Evolutionary conservation across 352 stramenopile genomes (phyloP), one percentile per base, ranked within the genome.

Genomic region (Phytophthora ramorum): DNA sequence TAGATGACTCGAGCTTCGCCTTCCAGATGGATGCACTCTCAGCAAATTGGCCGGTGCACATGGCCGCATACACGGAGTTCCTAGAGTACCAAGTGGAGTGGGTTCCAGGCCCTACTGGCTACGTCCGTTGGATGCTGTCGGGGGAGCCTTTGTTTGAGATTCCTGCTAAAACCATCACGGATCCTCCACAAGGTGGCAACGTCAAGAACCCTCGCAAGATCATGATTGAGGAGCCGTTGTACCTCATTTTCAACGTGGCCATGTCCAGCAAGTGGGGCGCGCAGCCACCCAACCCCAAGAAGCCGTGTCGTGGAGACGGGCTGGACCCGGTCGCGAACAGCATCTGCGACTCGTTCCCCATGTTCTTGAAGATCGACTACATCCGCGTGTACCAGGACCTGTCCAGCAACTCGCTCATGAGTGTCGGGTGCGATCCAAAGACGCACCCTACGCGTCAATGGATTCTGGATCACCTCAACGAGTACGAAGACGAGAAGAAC

Each of bases 191-290:
- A 53, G 82, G 85, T 32, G 26, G n/a, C 12, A 51, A n/a, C 10
- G 17, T 66, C 24, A 82, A 60, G 57, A 95, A 78, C 83, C 91
- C 83, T 64, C 81, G 60, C 75, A 97, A 82, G 72, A 89, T 91
- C 59, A 98, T 99, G 82, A 85, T 98, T 24, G 85, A 96, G 28
- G 96, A 99, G 69, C 96, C 96, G 0, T 92, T 97, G 80, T 98
- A 98, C 61, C 68, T 98, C 55, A 89, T 99, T 49, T 87, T 98
- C 56, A 99, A 98, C 76, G 97, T 97, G 20, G 96, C 96, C 7
- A 81, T 99, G 50, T 98, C 92, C 17, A 88, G 73, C 26, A 90
- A 91, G 28, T 98, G 96, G 96, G 85, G 85, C 14, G 67, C 87
- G 0, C 81, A 64, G 22, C 87, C 87, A 3, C 85, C 87, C 20